phyloP scores from a whole-genome alignment of 163 green algal genomes.

The Scenedesmus sp. region DNA sequence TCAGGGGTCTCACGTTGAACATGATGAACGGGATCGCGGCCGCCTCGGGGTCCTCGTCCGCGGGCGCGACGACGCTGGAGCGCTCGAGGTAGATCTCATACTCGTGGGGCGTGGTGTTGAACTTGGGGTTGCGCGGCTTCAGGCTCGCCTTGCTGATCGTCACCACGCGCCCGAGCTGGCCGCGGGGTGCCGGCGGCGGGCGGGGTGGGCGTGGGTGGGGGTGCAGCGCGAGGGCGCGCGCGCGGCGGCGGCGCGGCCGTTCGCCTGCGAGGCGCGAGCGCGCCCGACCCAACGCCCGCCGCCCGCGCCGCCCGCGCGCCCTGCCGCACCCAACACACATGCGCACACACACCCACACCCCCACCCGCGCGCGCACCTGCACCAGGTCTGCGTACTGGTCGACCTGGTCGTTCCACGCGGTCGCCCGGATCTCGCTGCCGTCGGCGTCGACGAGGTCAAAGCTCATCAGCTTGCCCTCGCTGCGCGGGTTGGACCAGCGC shows the following conservation, averaged over 20 bases:
- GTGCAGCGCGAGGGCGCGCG: too few species aligned
- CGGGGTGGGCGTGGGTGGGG: too few species aligned
- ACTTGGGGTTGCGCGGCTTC: constrained; percentile 87
- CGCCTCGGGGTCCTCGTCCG: constrained; percentile 69
- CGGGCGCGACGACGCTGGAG: constrained; percentile 54
- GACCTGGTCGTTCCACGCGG: constrained; percentile 85
- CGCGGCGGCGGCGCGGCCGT: too few species aligned
- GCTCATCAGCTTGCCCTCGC: constrained; percentile 92
- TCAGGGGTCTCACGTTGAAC: constrained; percentile 73
- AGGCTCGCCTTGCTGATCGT: constrained; percentile 87
- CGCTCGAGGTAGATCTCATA: constrained; percentile 94
- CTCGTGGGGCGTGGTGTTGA: constrained; percentile 72
- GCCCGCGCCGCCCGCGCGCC: too few species aligned
- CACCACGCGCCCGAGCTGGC: constrained; percentile 69
- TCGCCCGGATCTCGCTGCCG: constrained; percentile 92
- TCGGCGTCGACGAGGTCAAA: constrained; percentile 95
- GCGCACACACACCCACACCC: neutral
- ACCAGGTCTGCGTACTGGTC: constrained; percentile 70
- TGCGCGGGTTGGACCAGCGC: constrained; percentile 78
- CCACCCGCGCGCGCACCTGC: constrained; percentile 12
- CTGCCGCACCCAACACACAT: neutral
- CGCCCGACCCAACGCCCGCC: too few species aligned
- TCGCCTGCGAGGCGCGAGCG: too few species aligned
- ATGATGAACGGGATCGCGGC: constrained; percentile 80
- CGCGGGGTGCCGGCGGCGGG: neutral